Evolutionary conservation across 306 rosid species (phyloP).

Genomic region (Geum urbanum): DNA sequence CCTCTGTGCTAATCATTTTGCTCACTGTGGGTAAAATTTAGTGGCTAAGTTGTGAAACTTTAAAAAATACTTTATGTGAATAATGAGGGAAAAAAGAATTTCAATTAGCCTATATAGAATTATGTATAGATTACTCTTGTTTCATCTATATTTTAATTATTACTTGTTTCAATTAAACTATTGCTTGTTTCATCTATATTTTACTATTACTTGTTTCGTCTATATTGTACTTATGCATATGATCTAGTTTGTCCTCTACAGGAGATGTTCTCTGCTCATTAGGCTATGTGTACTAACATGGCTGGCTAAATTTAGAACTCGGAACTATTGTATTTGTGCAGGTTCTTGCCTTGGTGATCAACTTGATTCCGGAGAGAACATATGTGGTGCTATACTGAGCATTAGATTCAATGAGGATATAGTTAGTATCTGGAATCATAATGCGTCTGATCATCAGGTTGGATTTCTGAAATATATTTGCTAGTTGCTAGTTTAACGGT

Average conservation of each 20-base stretch:
- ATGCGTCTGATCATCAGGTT: slow-evolving; percentile 91
- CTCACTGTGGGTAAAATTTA: background rate
- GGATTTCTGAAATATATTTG: slow-evolving; percentile 9
- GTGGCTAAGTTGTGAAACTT: background rate
- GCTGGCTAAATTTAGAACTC: slow-evolving; percentile 1
- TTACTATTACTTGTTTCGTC: background rate
- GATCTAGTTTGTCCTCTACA: background rate
- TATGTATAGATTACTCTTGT: background rate
- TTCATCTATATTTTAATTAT: too few species aligned
- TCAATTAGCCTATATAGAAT: background rate
- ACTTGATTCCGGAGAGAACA: slow-evolving; percentile 80
- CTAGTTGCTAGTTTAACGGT: background rate
- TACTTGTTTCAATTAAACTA: background rate
- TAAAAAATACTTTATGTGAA: background rate
- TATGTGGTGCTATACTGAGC: slow-evolving; percentile 90
- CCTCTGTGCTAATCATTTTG: background rate
- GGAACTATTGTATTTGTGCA: slow-evolving; percentile 18
- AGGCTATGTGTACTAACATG: background rate
- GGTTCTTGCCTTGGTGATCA: slow-evolving; percentile 92
- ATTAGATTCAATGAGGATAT: slow-evolving; percentile 92
- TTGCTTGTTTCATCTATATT: background rate
- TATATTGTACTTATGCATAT: too few species aligned
- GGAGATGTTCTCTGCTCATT: background rate
- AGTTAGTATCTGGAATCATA: slow-evolving; percentile 83
- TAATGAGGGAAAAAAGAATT: background rate